Percentiles rank a stretch among this genome's conserved stretches.
These are phyloP conservation scores for Carpinus viminea DNA, from an alignment of 306 rosid genomes.

Conservation along the genomic window DNA sequence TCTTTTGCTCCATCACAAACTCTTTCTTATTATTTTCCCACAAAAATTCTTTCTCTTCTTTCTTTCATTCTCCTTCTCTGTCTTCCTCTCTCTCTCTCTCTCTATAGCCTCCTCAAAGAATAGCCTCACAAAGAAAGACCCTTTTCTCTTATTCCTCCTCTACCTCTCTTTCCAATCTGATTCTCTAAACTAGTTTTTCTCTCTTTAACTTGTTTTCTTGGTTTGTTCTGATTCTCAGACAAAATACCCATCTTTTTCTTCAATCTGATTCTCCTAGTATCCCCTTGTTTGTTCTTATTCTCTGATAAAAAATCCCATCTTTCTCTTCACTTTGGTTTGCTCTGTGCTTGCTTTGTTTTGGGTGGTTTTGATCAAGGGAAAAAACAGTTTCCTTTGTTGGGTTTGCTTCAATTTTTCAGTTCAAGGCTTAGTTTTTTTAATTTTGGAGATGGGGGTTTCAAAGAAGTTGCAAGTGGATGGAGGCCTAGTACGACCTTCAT, in stretches of 20 bases:
- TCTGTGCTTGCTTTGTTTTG: constrained; percentile 14
- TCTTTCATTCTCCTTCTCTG: constrained; percentile 18
- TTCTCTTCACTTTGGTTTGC: constrained; percentile 15
- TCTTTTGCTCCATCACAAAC: constrained; percentile 13
- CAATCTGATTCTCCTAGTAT: constrained; percentile 16
- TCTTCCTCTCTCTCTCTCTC: constrained; percentile 30
- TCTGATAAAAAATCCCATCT: constrained; percentile 19
- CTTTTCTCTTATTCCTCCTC: constrained; percentile 65
- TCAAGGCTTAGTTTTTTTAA: neutral
- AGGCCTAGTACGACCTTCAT: constrained; percentile 52
- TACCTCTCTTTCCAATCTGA: constrained; percentile 22
- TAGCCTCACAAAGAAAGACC: constrained; percentile 39
- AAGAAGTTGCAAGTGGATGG: constrained; percentile 66
- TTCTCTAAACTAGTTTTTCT: constrained; percentile 17
- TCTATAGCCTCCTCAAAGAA: constrained; percentile 21
- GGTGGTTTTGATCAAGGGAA: neutral
- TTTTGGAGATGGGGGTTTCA: constrained; percentile 69
- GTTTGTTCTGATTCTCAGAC: constrained; percentile 35
- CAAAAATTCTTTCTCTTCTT: constrained; percentile 18
- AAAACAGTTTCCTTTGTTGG: constrained; percentile 8
- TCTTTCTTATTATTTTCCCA: constrained; percentile 38
- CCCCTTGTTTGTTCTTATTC: constrained; percentile 29
- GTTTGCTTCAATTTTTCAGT: neutral
- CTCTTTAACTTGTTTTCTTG: neutral
- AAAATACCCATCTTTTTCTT: constrained; percentile 31